Evolutionary conservation across 306 rosid species (phyloP).

Genomic region (Aeschynomene evenia): DNA sequence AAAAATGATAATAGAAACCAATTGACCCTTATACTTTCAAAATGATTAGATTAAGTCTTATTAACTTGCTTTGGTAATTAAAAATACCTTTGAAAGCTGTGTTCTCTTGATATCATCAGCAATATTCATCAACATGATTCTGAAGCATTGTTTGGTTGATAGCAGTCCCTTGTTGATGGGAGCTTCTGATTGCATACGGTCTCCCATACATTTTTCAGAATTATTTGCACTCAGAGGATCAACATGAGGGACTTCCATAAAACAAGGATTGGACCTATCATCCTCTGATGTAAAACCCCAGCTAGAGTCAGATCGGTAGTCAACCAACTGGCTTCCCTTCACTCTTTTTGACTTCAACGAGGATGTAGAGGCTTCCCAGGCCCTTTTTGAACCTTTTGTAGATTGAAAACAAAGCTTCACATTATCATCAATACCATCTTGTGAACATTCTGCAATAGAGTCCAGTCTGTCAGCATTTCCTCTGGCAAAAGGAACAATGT

Average conservation of each 20-base stretch:
- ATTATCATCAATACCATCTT: constrained; percentile 36
- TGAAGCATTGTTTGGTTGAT: constrained; percentile 45
- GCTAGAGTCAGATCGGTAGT: constrained; percentile 43
- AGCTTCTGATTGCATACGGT: constrained; percentile 38
- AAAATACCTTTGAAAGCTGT: constrained; percentile 67
- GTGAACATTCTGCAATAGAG: constrained; percentile 31
- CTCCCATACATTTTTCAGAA: constrained; percentile 35
- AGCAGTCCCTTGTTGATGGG: constrained; percentile 36
- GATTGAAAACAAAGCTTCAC: constrained; percentile 45
- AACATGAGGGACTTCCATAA: constrained; percentile 35
- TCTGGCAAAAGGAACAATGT: constrained; percentile 33
- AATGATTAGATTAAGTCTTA: background rate
- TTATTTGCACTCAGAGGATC: constrained; percentile 36
- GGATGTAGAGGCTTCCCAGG: constrained; percentile 81
- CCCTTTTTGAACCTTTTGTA: constrained; percentile 57
- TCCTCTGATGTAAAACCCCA: constrained; percentile 40
- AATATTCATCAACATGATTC: constrained; percentile 88
- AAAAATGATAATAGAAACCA: too few relatives aligned
- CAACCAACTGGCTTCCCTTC: constrained; percentile 68
- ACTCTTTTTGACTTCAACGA: constrained; percentile 89
- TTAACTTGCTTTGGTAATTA: constrained; percentile 16
- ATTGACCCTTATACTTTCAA: constrained; percentile 18
- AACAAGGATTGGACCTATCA: constrained; percentile 41
- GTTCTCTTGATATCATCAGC: constrained; percentile 67
- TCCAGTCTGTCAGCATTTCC: constrained; percentile 30